phyloP scores from a whole-genome alignment of 257 asterid species.

The Przewalskia tangutica region DNA sequence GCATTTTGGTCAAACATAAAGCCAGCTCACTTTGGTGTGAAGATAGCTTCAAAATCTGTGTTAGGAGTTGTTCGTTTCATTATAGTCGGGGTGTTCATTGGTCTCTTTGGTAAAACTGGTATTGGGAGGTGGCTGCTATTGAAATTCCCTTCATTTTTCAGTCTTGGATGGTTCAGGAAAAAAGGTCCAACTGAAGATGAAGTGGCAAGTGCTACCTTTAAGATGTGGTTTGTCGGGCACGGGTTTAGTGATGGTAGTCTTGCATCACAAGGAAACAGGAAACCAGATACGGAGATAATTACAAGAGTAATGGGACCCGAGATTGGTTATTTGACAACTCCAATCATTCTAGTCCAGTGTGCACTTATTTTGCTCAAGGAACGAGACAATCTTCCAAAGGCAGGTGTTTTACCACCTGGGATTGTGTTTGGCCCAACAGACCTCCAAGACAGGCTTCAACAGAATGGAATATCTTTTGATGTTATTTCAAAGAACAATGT shows the following conservation, averaged over 20 bases:
- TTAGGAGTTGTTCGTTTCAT: constrained; percentile 45
- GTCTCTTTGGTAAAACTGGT: constrained; percentile 35
- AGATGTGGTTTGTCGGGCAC: constrained; percentile 86
- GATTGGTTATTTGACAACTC: constrained; percentile 82
- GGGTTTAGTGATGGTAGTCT: constrained; percentile 51
- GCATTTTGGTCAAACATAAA: constrained; percentile 61
- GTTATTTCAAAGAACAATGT: constrained; percentile 50
- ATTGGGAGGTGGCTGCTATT: constrained; percentile 63
- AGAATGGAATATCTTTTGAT: constrained; percentile 72
- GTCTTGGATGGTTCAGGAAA: constrained; percentile 58
- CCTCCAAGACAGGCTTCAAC: constrained; percentile 60
- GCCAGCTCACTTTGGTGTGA: constrained; percentile 80
- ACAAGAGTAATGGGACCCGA: constrained; percentile 93
- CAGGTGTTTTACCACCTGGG: constrained; percentile 89
- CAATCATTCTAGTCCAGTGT: constrained; percentile 65
- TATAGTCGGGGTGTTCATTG: constrained; percentile 42
- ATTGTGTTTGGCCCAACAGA: constrained; percentile 71
- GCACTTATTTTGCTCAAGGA: constrained; percentile 50
- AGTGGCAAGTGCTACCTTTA: constrained; percentile 64
- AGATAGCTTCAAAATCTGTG: constrained; percentile 48
- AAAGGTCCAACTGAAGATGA: constrained; percentile 82
- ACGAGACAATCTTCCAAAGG: constrained; percentile 55
- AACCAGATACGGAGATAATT: constrained; percentile 61
- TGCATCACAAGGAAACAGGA: constrained; percentile 30
- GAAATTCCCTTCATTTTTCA: constrained; percentile 54